These are phyloP conservation scores for Candida silvatica DNA, from an alignment of 805 yeast genomes.

Conservation along the genomic window DNA sequence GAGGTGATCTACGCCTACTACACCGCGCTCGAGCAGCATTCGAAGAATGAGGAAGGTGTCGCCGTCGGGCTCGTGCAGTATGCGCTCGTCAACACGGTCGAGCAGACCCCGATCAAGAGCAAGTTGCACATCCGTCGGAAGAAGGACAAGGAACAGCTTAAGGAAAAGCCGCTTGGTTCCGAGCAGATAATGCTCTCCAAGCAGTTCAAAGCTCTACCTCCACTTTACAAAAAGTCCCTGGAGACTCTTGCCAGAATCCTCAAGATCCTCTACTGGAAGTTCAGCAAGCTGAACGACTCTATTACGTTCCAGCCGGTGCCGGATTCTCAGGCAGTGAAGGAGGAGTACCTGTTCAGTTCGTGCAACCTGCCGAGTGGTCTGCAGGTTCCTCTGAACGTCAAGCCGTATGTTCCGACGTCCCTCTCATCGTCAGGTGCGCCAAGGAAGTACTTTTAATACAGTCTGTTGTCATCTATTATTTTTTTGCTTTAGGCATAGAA, in stretches of 20 bases:
- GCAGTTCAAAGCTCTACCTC: conserved; percentile 8
- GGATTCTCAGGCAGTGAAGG: conserved; percentile 9
- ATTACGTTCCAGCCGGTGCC: conserved; percentile 13
- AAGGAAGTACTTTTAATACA: not conserved
- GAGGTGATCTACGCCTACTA: conserved; percentile 19
- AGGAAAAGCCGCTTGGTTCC: conserved; percentile 13
- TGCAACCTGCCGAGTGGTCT: conserved; percentile 17
- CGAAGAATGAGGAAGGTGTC: conserved; percentile 15
- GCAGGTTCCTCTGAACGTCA: conserved; percentile 17
- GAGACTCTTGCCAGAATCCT: conserved; percentile 11
- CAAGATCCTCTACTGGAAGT: conserved; percentile 14
- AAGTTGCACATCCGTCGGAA: conserved; percentile 12
- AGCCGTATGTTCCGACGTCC: conserved; percentile 12
- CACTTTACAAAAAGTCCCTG: conserved; percentile 12
- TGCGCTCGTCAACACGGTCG: conserved; percentile 16
- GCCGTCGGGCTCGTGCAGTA: conserved; percentile 19
- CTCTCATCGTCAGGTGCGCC: conserved; percentile 1
- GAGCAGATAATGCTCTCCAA: conserved; percentile 12
- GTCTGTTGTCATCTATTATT: too few species aligned
- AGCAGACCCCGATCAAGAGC: conserved; percentile 17
- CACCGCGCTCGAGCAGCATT: conserved; percentile 16
- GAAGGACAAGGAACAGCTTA: conserved; percentile 6
- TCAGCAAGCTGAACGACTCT: conserved; percentile 16
- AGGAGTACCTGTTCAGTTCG: conserved; percentile 11
- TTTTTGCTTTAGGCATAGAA: conserved; percentile 45